These are phyloP conservation scores for Coemansia sp. DNA, from an alignment of 192 early-diverging fungal genomes.

Conservation along the genomic window DNA sequence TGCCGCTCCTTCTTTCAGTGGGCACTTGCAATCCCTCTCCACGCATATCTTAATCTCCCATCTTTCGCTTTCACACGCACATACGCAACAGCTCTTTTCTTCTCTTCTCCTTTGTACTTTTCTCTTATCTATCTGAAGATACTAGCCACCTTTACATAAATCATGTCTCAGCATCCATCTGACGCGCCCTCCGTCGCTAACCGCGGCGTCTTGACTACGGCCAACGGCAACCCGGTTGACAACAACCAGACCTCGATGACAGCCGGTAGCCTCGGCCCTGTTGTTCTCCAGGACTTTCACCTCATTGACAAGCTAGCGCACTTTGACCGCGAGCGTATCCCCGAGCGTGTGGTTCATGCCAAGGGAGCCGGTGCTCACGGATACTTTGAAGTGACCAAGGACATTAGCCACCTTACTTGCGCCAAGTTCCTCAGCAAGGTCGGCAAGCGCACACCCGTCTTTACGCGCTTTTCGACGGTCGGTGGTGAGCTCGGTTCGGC, in stretches of 20 bases:
- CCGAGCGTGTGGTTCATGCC: slow-evolving; percentile 86
- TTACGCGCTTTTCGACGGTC: slow-evolving; percentile 80
- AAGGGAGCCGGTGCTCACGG: slow-evolving; percentile 83
- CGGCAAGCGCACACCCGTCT: slow-evolving; percentile 79
- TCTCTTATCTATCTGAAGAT: not conserved
- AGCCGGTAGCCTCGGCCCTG: slow-evolving; percentile 65
- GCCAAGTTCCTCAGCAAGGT: slow-evolving; percentile 71
- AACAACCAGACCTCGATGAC: slow-evolving; percentile 74
- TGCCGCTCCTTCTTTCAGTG: slow-evolving; percentile 2
- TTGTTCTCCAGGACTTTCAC: slow-evolving; percentile 72
- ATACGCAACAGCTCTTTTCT: not conserved
- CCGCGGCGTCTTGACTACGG: slow-evolving; percentile 55
- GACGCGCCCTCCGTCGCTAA: slow-evolving; percentile 41
- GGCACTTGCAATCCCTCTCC: slow-evolving; percentile 1
- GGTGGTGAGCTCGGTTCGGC: slow-evolving; percentile 72
- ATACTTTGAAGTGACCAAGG: slow-evolving; percentile 76
- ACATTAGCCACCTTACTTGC: slow-evolving; percentile 66
- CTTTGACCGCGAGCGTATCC: slow-evolving; percentile 85
- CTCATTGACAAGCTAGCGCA: slow-evolving; percentile 78
- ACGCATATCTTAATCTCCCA: not conserved
- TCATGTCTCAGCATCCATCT: slow-evolving; percentile 34
- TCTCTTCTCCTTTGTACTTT: slow-evolving; percentile 5
- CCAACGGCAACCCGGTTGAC: slow-evolving; percentile 70
- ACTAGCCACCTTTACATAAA: not conserved
- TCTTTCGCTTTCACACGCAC: not conserved